Evolutionary conservation across 2,329 filamentous ascomycete species (phyloP).

Genomic region (Metarhizium sp.): DNA sequence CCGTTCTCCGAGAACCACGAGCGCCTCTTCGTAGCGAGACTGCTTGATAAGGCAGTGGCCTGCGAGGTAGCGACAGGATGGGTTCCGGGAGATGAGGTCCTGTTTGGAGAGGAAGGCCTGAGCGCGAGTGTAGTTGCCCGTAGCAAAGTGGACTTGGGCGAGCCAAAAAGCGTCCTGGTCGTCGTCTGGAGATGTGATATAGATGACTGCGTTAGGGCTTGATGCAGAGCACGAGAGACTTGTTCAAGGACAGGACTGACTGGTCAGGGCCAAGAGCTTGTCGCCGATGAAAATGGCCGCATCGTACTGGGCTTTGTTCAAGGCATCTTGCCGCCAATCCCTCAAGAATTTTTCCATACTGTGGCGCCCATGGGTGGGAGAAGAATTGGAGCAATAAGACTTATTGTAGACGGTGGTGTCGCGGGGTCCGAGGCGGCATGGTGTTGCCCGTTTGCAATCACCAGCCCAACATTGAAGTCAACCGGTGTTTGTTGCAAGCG

Average conservation of each 20-base stretch:
- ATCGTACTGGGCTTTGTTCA: slow-evolving; percentile 94
- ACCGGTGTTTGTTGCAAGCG: not conserved
- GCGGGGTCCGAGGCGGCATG: not conserved
- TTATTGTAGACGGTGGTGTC: not conserved
- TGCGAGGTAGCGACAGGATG: slow-evolving; percentile 85
- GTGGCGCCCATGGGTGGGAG: slow-evolving; percentile 10
- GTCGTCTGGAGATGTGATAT: slow-evolving; percentile 50
- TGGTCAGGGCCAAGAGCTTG: slow-evolving; percentile 88
- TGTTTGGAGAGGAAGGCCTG: slow-evolving; percentile 77
- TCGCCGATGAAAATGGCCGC: slow-evolving; percentile 95
- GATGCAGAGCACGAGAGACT: not conserved
- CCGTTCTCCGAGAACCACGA: slow-evolving; percentile 78
- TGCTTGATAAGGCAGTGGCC: slow-evolving; percentile 94
- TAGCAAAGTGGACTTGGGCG: slow-evolving; percentile 94
- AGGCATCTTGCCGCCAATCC: slow-evolving; percentile 88
- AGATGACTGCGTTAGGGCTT: not conserved
- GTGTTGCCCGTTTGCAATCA: not conserved
- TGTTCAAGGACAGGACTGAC: slow-evolving; percentile 41
- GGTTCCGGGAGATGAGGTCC: slow-evolving; percentile 70
- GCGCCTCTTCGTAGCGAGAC: slow-evolving; percentile 78
- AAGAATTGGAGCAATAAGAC: not conserved
- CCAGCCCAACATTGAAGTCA: not conserved
- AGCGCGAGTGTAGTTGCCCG: slow-evolving; percentile 88
- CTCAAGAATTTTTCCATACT: slow-evolving; percentile 90
- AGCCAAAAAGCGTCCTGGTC: slow-evolving; percentile 95